Evolutionary conservation across 2,329 filamentous ascomycete genomes (phyloP), one percentile per base, ranked within the genome.

Genomic region (Geosmithia putterillii): DNA sequence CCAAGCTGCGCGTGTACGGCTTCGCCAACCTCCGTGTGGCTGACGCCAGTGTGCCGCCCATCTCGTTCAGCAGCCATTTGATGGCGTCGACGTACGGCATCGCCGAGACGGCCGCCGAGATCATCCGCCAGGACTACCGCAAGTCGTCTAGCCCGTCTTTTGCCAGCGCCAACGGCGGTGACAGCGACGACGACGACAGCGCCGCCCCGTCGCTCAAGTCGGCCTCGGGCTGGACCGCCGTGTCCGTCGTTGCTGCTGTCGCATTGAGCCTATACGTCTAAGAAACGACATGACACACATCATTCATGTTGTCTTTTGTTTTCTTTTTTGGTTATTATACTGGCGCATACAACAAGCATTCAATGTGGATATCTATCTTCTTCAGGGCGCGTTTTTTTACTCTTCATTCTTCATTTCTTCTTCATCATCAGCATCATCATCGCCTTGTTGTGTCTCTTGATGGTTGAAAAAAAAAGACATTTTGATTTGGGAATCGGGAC

Each of bases 31-130:
- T 65, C 25, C 55, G 62, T n/a, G 52, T 65, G 14, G 55, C 62
- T 0, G 60, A 65, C 48, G 54, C 57, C 12, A 62, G 58, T 42
- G 51, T 60, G 12, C 54, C 62, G 28, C 60, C 60, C 1, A 44
- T 61, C 9, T 48, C 61, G 20, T 53, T 55, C 9, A 55, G 53
- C 2, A 56, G 56, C 3, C 57, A 62, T 43, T 10, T 22, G 4
- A 43, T 43, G 41, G 32, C 34, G 5, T 17, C 41, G 15, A 38
- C 34, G 28, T 38, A 38, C 19, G 23, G 20, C 7, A 21, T 43
- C 19, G 19, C 41, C 10, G 34, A 43, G 34, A 19, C 17, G 23
- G 20, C 18, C 6, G 20, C 9, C 18, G 18, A 25, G 25, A 17
- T 43, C n/a, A 43, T 43, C 20, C 18, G 21, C 17, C 22, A 43